Conservation (phyloP, 257 asterid species). For the Nicotiana tomentosiformis region DNA sequence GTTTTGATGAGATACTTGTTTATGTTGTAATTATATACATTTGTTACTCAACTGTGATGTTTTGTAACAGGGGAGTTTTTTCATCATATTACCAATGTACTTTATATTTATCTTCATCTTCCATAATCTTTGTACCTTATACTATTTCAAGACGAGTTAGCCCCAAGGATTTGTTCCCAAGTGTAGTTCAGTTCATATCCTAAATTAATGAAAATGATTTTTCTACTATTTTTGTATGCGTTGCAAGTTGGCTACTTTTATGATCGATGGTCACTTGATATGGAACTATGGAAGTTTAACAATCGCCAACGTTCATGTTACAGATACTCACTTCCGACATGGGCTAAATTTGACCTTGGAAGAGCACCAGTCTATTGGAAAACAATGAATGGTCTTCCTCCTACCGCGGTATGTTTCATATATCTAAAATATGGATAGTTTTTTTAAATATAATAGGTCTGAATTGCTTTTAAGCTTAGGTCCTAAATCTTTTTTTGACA, state of each 20-base stretch:
- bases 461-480: background rate
- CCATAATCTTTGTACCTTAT: too few species aligned
- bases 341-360: constrained; percentile 91
- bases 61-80: too few species aligned
- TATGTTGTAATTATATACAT: too few species aligned
- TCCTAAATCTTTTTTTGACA: constrained; percentile 14
- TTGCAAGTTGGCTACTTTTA: background rate
- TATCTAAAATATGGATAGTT: background rate
- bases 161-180: background rate
- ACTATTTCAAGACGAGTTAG: background rate
- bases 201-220: background rate
- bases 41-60: too few species aligned
- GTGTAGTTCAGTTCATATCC: background rate
- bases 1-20: background rate
- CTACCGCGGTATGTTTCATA: constrained; percentile 51
- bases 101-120: too few species aligned
- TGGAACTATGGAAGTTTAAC: background rate
- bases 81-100: too few species aligned
- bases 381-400: constrained; percentile 88
- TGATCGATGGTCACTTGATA: background rate
- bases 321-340: constrained; percentile 65
- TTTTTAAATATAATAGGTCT: background rate
- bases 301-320: background rate
- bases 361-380: constrained; percentile 85
- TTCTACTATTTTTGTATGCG: background rate